phyloP scores from a whole-genome alignment of 305 asterid genomes.

The Fraxinus velutina region DNA sequence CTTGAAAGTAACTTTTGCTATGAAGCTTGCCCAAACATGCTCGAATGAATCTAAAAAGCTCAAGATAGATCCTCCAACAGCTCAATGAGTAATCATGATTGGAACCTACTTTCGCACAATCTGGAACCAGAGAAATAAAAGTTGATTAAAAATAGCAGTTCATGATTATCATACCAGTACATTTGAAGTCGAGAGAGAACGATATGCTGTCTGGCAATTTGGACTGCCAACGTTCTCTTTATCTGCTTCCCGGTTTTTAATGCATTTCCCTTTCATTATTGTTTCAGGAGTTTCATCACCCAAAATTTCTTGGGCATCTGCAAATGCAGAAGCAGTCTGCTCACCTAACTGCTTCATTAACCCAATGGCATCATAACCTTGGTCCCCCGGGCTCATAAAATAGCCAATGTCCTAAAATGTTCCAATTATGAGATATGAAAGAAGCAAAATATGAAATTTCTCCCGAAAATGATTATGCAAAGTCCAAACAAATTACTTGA shows the following conservation, averaged over 20 bases:
- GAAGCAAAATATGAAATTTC: neutral
- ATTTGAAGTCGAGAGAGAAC: conserved; percentile 33
- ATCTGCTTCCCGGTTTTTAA: conserved; percentile 32
- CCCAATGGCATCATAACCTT: conserved; percentile 85
- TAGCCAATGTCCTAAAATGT: conserved; percentile 71
- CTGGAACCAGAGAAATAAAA: neutral
- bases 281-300: conserved; percentile 93
- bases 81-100: neutral
- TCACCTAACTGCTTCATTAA: conserved; percentile 91
- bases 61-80: neutral
- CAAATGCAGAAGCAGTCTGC: conserved; percentile 85
- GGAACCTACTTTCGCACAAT: neutral
- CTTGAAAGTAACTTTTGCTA: neutral
- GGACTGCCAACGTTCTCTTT: conserved; percentile 32
- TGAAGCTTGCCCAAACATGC: neutral
- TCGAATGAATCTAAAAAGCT: neutral
- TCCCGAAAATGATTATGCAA: neutral
- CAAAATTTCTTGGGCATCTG: conserved; percentile 83
- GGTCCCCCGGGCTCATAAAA: conserved; percentile 73
- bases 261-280: conserved; percentile 54
- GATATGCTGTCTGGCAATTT: conserved; percentile 23
- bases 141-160: neutral
- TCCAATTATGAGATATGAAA: neutral
- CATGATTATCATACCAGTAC: conserved; percentile 42
- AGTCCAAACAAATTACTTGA: conserved; percentile 11